Evolutionary conservation across 78 protist genomes (phyloP).

Genomic region (Emiliania huxleyi): DNA sequence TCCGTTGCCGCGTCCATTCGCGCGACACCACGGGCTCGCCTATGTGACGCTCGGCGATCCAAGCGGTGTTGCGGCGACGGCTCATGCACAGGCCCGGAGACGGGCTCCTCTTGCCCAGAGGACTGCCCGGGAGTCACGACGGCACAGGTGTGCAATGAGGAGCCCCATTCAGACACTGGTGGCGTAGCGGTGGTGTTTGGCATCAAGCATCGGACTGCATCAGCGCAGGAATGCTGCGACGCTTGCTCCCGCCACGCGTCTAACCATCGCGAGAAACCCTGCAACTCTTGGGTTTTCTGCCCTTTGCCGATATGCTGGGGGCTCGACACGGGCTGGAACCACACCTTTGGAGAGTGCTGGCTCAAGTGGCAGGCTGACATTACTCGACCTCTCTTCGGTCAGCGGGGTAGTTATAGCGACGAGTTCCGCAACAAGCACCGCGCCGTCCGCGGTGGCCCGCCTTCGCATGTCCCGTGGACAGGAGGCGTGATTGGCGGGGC

Average conservation of each 20-base stretch:
- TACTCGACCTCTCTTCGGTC: neutral
- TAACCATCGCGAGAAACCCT: neutral
- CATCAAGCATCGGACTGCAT: neutral
- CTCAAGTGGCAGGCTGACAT: neutral
- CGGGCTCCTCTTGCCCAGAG: neutral
- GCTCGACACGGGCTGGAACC: neutral
- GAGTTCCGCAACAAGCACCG: neutral
- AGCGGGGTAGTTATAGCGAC: neutral
- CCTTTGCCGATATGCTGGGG: neutral
- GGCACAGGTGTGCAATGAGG: neutral
- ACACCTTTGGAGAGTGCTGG: constrained; percentile 5
- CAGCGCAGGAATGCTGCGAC: neutral
- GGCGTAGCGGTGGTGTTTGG: neutral
- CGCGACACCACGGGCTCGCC: too few species aligned
- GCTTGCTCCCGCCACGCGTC: neutral
- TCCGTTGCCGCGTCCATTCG: too few species aligned
- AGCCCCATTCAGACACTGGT: neutral
- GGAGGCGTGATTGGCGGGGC: neutral
- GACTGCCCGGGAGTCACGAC: constrained; percentile 8
- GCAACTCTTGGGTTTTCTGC: neutral
- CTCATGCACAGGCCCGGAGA: too few species aligned
- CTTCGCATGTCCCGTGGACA: neutral
- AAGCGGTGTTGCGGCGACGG: too few species aligned
- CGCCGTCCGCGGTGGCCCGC: neutral
- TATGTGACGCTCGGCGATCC: too few species aligned